Percentiles rank a stretch among this genome's conserved stretches.
phyloP scores from a whole-genome alignment of 164 flowering plant genomes.

The Houttuynia cordata region DNA sequence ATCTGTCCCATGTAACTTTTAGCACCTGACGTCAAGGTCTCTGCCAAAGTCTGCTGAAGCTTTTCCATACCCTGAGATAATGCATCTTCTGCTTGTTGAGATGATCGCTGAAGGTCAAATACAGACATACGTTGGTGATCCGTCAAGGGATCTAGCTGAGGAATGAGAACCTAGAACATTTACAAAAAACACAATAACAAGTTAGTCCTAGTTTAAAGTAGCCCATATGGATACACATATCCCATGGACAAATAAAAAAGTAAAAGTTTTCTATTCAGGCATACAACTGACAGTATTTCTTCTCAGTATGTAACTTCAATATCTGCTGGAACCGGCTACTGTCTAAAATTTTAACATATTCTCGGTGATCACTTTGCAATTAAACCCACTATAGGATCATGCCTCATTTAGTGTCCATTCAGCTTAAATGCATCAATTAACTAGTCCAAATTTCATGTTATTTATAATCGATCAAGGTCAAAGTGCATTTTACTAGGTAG shows the following conservation, averaged over 20 bases:
- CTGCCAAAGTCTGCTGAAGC: conserved; percentile 57
- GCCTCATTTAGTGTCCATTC: too few relatives aligned
- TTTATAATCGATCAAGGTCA: too few relatives aligned
- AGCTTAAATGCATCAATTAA: too few relatives aligned
- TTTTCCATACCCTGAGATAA: conserved; percentile 89
- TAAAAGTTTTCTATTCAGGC: not conserved
- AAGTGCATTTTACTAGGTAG: too few relatives aligned
- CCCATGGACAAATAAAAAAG: not conserved
- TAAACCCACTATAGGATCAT: too few relatives aligned
- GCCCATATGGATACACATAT: not conserved
- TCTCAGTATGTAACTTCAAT: too few relatives aligned
- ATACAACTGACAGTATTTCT: not conserved
- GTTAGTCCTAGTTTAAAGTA: not conserved
- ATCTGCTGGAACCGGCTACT: too few relatives aligned
- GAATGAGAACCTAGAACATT: conserved; percentile 44
- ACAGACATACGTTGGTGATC: conserved; percentile 50
- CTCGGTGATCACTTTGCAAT: too few relatives aligned
- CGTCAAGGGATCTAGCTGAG: conserved; percentile 58
- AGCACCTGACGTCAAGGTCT: conserved; percentile 29
- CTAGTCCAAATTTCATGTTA: too few relatives aligned
- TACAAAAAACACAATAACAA: conserved; percentile 9
- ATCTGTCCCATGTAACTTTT: conserved; percentile 51
- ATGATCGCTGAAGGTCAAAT: conserved; percentile 50
- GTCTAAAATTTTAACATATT: too few relatives aligned
- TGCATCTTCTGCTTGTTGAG: conserved; percentile 97